These are phyloP conservation scores for Osmozyma mogii DNA, from an alignment of 805 yeast genomes.

Conservation along the genomic window DNA sequence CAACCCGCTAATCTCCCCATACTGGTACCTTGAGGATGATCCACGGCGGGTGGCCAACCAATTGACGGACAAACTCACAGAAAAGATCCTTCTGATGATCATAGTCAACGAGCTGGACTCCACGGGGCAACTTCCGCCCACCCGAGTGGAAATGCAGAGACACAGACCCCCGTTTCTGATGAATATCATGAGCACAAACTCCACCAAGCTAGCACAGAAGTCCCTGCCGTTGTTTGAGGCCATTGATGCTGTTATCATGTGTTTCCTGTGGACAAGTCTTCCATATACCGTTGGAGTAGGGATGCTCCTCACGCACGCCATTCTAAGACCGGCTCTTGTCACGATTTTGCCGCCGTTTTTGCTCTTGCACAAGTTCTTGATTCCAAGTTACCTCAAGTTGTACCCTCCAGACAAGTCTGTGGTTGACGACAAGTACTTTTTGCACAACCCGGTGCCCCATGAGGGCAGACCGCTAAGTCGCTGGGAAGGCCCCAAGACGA, in stretches of 20 bases:
- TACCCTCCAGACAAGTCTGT: slow-evolving; percentile 54
- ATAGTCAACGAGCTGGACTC: slow-evolving; percentile 41
- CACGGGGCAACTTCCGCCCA: slow-evolving; percentile 28
- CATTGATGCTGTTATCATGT: slow-evolving; percentile 46
- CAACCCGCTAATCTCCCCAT: slow-evolving; percentile 15
- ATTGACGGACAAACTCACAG: slow-evolving; percentile 64
- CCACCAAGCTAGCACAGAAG: slow-evolving; percentile 55
- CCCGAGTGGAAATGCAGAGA: slow-evolving; percentile 53
- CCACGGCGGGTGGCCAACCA: slow-evolving; percentile 15
- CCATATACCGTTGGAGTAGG: slow-evolving; percentile 52
- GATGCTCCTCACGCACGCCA: slow-evolving; percentile 40
- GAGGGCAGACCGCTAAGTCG: slow-evolving; percentile 41
- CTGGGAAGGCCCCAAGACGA: slow-evolving; percentile 56
- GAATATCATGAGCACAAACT: slow-evolving; percentile 60
- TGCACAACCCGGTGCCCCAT: slow-evolving; percentile 27
- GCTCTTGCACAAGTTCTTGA: slow-evolving; percentile 47
- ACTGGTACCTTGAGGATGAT: slow-evolving; percentile 19
- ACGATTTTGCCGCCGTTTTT: slow-evolving; percentile 48
- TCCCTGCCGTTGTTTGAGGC: slow-evolving; percentile 53
- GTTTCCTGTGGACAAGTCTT: slow-evolving; percentile 61
- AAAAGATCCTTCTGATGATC: slow-evolving; percentile 62
- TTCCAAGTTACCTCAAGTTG: slow-evolving; percentile 55
- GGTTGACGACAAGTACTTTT: slow-evolving; percentile 10
- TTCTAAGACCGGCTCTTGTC: slow-evolving; percentile 54
- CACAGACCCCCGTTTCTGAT: slow-evolving; percentile 63